These are phyloP conservation scores for Saraca asoca DNA, from an alignment of 331 rosid genomes.

Conservation along the genomic window DNA sequence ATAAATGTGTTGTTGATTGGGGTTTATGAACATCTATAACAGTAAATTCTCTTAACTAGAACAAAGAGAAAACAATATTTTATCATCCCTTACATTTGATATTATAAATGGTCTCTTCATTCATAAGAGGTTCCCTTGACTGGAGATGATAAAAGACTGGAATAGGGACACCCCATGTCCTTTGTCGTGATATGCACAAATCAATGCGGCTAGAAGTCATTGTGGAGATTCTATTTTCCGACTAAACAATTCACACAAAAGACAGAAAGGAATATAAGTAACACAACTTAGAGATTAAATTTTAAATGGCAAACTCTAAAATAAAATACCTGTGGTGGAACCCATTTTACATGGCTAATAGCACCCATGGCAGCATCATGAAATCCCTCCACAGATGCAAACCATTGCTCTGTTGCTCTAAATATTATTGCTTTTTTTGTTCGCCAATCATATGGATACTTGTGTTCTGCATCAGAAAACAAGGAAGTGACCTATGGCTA, in stretches of 20 bases:
- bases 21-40: background rate
- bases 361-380: slow-evolving; percentile 80
- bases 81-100: slow-evolving; percentile 63
- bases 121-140: slow-evolving; percentile 91
- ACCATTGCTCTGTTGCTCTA: slow-evolving; percentile 99
- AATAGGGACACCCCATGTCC: slow-evolving; percentile 99
- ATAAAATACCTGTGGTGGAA: slow-evolving; percentile 82
- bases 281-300: slow-evolving; percentile 15
- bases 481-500: slow-evolving; percentile 29
- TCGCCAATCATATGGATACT: slow-evolving; percentile 99
- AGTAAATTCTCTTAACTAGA: background rate
- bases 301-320: slow-evolving; percentile 27
- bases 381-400: slow-evolving; percentile 98
- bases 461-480: slow-evolving; percentile 69
- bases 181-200: slow-evolving; percentile 98
- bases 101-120: slow-evolving; percentile 82
- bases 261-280: slow-evolving; percentile 6
- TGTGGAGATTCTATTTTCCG: slow-evolving; percentile 91
- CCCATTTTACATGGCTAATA: slow-evolving; percentile 80
- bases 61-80: background rate
- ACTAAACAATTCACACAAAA: slow-evolving; percentile 54
- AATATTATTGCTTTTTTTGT: slow-evolving; percentile 94
- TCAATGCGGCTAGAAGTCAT: slow-evolving; percentile 95
- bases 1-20: slow-evolving; percentile 21
- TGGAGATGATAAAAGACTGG: slow-evolving; percentile 91